Conservation (phyloP, 2,329 filamentous ascomycete species). For the Cordyceps fumosorosea region DNA sequence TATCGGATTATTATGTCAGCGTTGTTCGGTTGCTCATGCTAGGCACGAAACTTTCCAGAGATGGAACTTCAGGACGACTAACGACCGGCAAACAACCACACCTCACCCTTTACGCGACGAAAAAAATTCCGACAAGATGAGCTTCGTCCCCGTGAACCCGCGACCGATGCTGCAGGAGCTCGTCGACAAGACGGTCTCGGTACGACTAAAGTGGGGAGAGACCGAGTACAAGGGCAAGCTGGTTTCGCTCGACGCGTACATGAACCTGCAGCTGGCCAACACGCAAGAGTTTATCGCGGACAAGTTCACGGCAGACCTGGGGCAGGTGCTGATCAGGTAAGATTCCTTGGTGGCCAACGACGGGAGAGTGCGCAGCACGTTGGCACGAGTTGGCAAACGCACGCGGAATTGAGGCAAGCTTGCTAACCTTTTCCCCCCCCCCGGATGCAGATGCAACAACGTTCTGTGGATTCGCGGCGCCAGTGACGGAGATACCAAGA, state of each 20-base stretch:
- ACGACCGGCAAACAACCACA: background rate
- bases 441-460: slow-evolving; percentile 70
- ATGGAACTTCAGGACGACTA: background rate
- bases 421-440: background rate
- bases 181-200: slow-evolving; percentile 82
- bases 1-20: slow-evolving; percentile 10
- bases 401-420: background rate
- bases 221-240: slow-evolving; percentile 94
- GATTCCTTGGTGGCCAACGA: background rate
- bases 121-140: slow-evolving; percentile 24
- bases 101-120: background rate
- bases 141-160: slow-evolving; percentile 89
- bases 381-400: no score
- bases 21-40: background rate
- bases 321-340: slow-evolving; percentile 87
- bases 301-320: slow-evolving; percentile 76
- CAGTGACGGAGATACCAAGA: slow-evolving; percentile 47
- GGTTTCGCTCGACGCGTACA: slow-evolving; percentile 93
- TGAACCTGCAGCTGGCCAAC: slow-evolving; percentile 91
- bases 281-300: slow-evolving; percentile 90
- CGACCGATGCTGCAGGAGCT: slow-evolving; percentile 92
- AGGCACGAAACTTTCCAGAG: slow-evolving; percentile 8
- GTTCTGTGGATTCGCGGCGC: slow-evolving; percentile 81
- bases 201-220: slow-evolving; percentile 96
- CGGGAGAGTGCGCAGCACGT: no score